phyloP scores from a whole-genome alignment of 306 rosid genomes.

The Lathyrus sativus region DNA sequence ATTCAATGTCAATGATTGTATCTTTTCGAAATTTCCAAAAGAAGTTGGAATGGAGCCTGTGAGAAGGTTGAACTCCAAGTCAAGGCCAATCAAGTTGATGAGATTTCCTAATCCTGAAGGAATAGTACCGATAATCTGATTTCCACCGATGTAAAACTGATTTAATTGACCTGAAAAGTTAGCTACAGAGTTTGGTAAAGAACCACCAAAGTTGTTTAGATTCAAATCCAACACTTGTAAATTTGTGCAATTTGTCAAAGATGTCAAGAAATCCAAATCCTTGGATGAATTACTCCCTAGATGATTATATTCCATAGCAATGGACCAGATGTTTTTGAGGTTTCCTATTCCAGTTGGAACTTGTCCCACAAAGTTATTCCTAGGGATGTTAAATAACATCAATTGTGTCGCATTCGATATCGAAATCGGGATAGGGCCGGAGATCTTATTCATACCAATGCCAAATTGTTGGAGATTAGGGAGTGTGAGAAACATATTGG shows the following conservation, averaged over 20 bases:
- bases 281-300: constrained; percentile 42
- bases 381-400: constrained; percentile 17
- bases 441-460: constrained; percentile 36
- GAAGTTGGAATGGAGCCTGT: constrained; percentile 41
- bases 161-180: constrained; percentile 46
- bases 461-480: constrained; percentile 39
- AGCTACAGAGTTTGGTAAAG: constrained; percentile 38
- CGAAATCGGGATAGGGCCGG: constrained; percentile 42
- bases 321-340: constrained; percentile 6
- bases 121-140: constrained; percentile 41
- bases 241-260: constrained; percentile 46
- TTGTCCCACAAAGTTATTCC: constrained; percentile 43
- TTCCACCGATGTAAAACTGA: constrained; percentile 23
- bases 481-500: constrained; percentile 43
- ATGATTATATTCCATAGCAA: constrained; percentile 29
- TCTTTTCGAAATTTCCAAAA: constrained; percentile 40
- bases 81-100: constrained; percentile 31
- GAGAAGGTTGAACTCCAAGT: constrained; percentile 28
- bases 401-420: constrained; percentile 41
- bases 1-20: constrained; percentile 29
- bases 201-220: constrained; percentile 49
- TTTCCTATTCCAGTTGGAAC: constrained; percentile 42
- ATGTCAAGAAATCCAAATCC: constrained; percentile 44
- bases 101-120: constrained; percentile 42
- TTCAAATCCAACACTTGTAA: constrained; percentile 21